These are phyloP conservation scores for Mycena venus DNA, from an alignment of 768 basidiomycete species.

Conservation along the genomic window DNA sequence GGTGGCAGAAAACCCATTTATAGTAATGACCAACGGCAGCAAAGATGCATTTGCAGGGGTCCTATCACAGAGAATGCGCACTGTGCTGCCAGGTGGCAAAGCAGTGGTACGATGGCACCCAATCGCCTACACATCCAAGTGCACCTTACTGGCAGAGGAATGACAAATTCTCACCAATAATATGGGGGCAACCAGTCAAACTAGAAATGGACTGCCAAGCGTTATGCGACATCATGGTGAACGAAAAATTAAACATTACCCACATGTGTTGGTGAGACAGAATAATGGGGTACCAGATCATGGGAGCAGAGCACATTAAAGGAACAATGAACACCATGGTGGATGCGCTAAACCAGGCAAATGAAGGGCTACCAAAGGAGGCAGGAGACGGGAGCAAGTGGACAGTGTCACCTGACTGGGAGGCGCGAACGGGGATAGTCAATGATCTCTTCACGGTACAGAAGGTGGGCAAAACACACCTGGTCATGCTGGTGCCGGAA, in stretches of 20 bases:
- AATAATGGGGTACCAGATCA: not conserved
- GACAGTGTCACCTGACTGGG: not conserved
- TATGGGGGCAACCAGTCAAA: constrained; percentile 40
- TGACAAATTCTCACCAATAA: constrained; percentile 33
- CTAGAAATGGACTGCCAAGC: constrained; percentile 17
- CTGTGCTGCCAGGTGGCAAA: constrained; percentile 22
- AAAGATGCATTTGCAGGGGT: constrained; percentile 41
- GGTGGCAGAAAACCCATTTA: constrained; percentile 39
- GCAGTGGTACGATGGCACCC: constrained; percentile 38
- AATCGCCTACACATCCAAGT: constrained; percentile 42
- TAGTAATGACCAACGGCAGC: constrained; percentile 42
- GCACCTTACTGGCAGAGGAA: constrained; percentile 44
- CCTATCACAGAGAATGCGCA: constrained; percentile 34
- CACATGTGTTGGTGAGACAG: not conserved
- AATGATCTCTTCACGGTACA: not conserved
- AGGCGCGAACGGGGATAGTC: not conserved
- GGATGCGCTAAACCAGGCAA: not conserved
- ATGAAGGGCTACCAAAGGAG: not conserved
- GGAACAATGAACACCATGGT: not conserved
- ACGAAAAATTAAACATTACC: not conserved
- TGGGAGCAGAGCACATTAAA: not conserved
- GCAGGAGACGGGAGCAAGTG: no score
- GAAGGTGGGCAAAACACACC: not conserved
- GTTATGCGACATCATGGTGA: constrained; percentile 30
- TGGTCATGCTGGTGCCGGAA: no score